phyloP scores from a whole-genome alignment of 176 grass and related monocot genomes.

The Zoysia japonica region DNA sequence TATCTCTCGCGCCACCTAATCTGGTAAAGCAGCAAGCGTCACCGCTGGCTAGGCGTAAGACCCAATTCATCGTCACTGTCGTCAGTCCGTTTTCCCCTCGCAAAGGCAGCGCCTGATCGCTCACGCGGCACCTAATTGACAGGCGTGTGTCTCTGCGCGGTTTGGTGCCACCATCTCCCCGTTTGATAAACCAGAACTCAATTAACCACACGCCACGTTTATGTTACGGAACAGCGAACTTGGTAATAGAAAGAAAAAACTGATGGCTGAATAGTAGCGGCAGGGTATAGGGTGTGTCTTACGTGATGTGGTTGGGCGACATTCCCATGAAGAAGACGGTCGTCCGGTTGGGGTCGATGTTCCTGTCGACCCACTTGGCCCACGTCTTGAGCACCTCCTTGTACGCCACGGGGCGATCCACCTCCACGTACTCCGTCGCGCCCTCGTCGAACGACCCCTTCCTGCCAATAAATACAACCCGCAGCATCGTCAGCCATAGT shows the following conservation, averaged over 20 bases:
- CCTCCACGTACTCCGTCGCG: slow-evolving; percentile 67
- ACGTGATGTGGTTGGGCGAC: slow-evolving; percentile 97
- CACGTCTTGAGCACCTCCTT: slow-evolving; percentile 81
- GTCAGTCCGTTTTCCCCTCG: not conserved
- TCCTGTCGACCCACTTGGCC: slow-evolving; percentile 85
- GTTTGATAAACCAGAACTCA: not conserved
- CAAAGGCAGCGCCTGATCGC: slow-evolving; percentile 19
- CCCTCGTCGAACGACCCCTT: slow-evolving; percentile 73
- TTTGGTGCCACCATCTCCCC: not conserved
- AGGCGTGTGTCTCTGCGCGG: not conserved
- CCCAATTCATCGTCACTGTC: not conserved
- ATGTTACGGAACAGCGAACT: no score
- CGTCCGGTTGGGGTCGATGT: slow-evolving; percentile 75
- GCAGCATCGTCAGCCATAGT: not conserved
- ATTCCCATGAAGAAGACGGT: slow-evolving; percentile 97
- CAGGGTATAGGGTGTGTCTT: not conserved
- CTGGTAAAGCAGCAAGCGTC: not conserved
- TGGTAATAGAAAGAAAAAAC: no score
- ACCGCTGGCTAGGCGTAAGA: not conserved
- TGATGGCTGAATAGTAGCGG: not conserved
- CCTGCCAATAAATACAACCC: not conserved
- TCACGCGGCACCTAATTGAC: slow-evolving; percentile 18
- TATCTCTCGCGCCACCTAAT: slow-evolving; percentile 44
- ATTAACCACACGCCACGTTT: not conserved
- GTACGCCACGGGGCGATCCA: slow-evolving; percentile 82